Base-by-base conservation (phyloP, 129 eudicot genomes). In the Ambrosia artemisiifolia region DNA sequence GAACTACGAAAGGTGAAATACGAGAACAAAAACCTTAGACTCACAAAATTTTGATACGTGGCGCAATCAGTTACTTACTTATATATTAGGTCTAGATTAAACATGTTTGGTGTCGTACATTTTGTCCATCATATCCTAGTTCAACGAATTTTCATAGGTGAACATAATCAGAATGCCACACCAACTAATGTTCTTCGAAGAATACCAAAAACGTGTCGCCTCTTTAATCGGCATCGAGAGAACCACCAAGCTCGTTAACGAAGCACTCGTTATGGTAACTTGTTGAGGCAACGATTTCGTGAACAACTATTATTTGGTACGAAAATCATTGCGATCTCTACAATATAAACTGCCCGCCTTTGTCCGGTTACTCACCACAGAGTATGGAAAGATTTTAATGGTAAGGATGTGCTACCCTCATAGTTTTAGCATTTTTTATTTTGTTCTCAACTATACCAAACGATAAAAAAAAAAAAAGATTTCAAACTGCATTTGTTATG, bases 221-320 rank as follows among this genome's bases (percentile, higher is more conserved):
- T 65, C 43, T 11, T n/a, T 80, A 4, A 80, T 91, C 6, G 97
- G 97, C 20, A 63, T 64, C 0, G 87, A 64, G 17, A 71, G 73
- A 54, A 79, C 90, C 7, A 60, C 60, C 43, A 62, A 63, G 32
- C 84, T 86, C 0, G 84, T 91, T 35, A 86, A 80, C 71, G 70
- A 80, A 11, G 92, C 92, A 5, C 87, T 88, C 1, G 80, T 85
- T 18, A 81, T 91, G 64, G 84, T 91, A 42, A 88, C 97, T 3
- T 84, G 89, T n/a, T 95, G 97, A 2, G 95, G 97, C 71, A 91
- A 91, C 57, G 97, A 91, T 62, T 91, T 91, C 19, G 97, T 91
- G 18, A 91, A 91, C 79, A 91, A 91, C 79, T 88, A 91, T 75
- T 91, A 78, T 59, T 69, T 91, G 71, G 78, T 91, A 5, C 97